phyloP scores from a whole-genome alignment of 345 rosid genomes.

The Eucalyptus regnans region DNA sequence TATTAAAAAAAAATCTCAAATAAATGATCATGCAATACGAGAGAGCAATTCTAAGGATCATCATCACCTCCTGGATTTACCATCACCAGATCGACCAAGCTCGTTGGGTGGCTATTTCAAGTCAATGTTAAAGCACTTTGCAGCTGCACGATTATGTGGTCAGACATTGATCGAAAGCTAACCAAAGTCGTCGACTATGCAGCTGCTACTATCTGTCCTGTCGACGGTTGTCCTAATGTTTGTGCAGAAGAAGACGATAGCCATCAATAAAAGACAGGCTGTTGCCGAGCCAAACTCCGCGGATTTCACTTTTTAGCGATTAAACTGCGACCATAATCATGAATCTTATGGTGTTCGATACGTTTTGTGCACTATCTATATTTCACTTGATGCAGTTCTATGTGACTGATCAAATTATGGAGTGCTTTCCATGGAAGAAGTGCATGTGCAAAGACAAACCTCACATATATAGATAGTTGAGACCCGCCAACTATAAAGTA shows the following conservation, averaged over 20 bases:
- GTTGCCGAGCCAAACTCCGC: not conserved
- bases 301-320: not conserved
- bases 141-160: not conserved
- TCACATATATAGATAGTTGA: not conserved
- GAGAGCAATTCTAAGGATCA: not conserved
- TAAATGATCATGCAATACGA: fast-evolving
- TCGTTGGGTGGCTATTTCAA: not conserved
- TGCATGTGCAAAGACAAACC: not conserved
- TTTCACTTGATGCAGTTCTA: not conserved
- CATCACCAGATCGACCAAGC: not conserved
- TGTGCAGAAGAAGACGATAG: not conserved
- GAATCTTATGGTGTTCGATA: not conserved
- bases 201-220: not conserved
- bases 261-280: not conserved
- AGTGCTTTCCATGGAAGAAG: not conserved
- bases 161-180: not conserved
- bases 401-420: not conserved
- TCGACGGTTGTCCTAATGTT: not conserved
- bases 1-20: not conserved
- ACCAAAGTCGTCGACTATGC: not conserved
- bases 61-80: not conserved
- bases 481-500: fast-evolving
- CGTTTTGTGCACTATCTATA: not conserved
- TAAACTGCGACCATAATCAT: not conserved
- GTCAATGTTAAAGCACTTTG: not conserved